These are phyloP conservation scores for Jamesozyma piceae DNA, from an alignment of 805 yeast species.

Conservation along the genomic window DNA sequence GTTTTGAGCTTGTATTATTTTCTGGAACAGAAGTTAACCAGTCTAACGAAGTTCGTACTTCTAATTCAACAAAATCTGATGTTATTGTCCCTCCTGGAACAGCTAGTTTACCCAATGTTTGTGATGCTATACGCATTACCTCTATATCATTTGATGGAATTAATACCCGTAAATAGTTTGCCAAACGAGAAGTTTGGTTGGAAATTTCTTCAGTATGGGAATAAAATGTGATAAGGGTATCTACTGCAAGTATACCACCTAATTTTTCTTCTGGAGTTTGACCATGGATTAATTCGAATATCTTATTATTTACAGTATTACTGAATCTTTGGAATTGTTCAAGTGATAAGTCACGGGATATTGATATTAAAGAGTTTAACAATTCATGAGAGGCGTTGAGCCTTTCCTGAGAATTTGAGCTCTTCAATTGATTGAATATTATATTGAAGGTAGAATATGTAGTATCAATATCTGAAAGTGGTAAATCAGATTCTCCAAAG, in stretches of 20 bases:
- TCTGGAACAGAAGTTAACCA: conserved; percentile 61
- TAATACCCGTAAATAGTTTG: conserved; percentile 75
- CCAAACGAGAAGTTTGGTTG: conserved; percentile 79
- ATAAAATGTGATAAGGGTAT: conserved; percentile 75
- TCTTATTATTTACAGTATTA: conserved; percentile 76
- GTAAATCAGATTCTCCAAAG: conserved; percentile 14
- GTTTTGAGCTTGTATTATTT: conserved; percentile 48
- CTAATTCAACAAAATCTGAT: conserved; percentile 87
- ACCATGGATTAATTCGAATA: conserved; percentile 76
- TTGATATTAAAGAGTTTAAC: conserved; percentile 54
- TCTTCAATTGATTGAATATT: conserved; percentile 32
- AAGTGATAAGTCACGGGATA: conserved; percentile 70
- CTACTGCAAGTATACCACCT: conserved; percentile 89
- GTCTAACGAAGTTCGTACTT: conserved; percentile 81
- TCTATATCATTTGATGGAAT: conserved; percentile 75
- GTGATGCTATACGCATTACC: conserved; percentile 80
- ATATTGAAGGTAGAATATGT: conserved; percentile 28
- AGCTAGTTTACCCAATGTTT: conserved; percentile 80
- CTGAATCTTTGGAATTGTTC: conserved; percentile 77
- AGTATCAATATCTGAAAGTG: conserved; percentile 20
- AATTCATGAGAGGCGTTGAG: conserved; percentile 58
- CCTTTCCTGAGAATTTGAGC: conserved; percentile 30
- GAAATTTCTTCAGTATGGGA: conserved; percentile 77
- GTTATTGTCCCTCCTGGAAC: conserved; percentile 83
- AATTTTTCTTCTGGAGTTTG: conserved; percentile 61